Base-by-base conservation (phyloP, 495 filamentous ascomycete species). In the Corynascus novoguineensis region DNA sequence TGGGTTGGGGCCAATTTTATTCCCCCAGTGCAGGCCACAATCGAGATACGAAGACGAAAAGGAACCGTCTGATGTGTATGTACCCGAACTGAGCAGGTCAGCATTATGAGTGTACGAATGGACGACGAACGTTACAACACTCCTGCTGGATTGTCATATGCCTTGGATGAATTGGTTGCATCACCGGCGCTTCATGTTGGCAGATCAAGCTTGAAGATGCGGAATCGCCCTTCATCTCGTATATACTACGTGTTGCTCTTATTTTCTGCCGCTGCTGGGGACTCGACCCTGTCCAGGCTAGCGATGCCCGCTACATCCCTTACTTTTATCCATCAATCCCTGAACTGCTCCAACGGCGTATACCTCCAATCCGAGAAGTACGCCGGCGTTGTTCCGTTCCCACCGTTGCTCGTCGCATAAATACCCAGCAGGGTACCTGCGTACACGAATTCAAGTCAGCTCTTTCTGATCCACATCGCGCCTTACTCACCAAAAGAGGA, bases 371-470 rank as follows among this genome's bases (percentile, higher is more conserved):
- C 65, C 10, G 64, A 67, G 21, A 81, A 60, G 59, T 78, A 78
- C 19, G 70, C 74, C 28, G 68, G 64, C 28, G 71, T 71, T 0
- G 56, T 74, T 21, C 71, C 72, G 19, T 69, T 60, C 9, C 72
- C 67, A 0, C 78, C 78, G 57, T 81, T 81, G 35, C 66, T 77
- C n/a, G 79, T 82, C 51, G 73, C 72, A 55, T 80, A 82, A 11
- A 76, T 65, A 1, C 79, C 78, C 1, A 80, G 57, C 22, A 82
- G 59, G 34, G 63, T 64, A 5, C 73, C 70, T 71, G 31, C 49
- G 21, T 5, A 3, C 17, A 5, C 28, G 3, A 34, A n/a, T 10
- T 25, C 12, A n/a, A 41, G 21, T 58, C 29, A 67, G 47, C n/a
- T 35, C 9, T 7, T 37, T 11, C 10, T 32, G 1, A 2, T 22